Base-by-base conservation (phyloP, 2,329 filamentous ascomycete genomes). In the Hortaea werneckii region DNA sequence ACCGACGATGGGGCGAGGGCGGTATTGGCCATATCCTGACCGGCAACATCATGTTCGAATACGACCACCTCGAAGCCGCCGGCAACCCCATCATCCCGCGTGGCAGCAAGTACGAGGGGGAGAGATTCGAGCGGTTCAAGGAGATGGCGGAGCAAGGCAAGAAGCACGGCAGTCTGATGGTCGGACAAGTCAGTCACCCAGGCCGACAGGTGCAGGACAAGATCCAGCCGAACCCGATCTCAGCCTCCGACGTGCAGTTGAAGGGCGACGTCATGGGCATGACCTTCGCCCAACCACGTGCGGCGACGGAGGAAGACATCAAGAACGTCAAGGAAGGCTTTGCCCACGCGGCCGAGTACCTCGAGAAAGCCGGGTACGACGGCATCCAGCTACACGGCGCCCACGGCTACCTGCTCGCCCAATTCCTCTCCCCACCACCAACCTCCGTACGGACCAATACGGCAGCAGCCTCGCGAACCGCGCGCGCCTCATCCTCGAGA, bases 11-110 rank as follows among this genome's bases (percentile, higher is more conserved):
- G 78, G 80, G 80, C 1, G 73, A 79, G 53, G 76, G 75, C 26
- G 69, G 64, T 9, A 69, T 70, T 40, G 78, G 79, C 8, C 54
- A 77, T 27, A 76, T 82, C 47, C 60, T 81, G 1, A 79, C 77
- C 0, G 80, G 80, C 38, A 84, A 84, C 61, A 67, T 81, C 48
- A 79, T 81, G 50, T 70, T 83, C 39, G 76, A 80, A 41, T 77
- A 74, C 51, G 76, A 79, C 42, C 71, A 78, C 43, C 63, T 81
- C 1, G 77, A 80, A 51, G 69, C 68, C 5, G 55, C 71, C 2
- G 78, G 78, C 6, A 79, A 81, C 59, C 65, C 67, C 0, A 78
- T 84, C 56, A 76, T 85, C 38, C 75, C 79, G 1, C 64, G 64
- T 6, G 69, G 69, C 5, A 71, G 71, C 5, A 62, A 68, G 0